Conservation (phyloP, 2,329 filamentous ascomycete genomes). For the Trichoderma oligosporum region DNA sequence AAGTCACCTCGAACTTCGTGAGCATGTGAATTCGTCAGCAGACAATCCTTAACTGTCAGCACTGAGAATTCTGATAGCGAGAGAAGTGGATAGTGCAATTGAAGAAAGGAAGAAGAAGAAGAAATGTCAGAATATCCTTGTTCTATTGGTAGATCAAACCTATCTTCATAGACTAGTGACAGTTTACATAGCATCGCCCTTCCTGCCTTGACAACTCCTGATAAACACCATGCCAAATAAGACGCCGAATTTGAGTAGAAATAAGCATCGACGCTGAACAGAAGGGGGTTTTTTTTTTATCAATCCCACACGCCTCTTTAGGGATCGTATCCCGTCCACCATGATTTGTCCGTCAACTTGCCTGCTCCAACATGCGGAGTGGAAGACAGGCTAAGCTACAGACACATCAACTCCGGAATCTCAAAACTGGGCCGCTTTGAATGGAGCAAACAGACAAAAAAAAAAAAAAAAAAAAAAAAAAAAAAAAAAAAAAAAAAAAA, state of each 20-base stretch:
- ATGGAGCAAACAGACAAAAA: no score
- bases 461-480: no score
- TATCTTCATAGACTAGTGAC: slow-evolving; percentile 23
- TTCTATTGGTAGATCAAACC: slow-evolving; percentile 24
- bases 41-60: not conserved
- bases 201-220: slow-evolving; percentile 29
- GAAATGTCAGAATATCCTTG: slow-evolving; percentile 15
- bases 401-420: slow-evolving; percentile 1
- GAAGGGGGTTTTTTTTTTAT: not conserved
- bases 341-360: not conserved
- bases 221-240: slow-evolving; percentile 33
- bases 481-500: no score
- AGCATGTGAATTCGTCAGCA: no score
- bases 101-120: not conserved
- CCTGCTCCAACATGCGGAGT: not conserved
- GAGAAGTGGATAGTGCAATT: not conserved
- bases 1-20: no score
- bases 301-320: not conserved
- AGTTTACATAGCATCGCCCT: slow-evolving; percentile 31
- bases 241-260: slow-evolving; percentile 25
- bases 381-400: slow-evolving; percentile 4
- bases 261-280: slow-evolving; percentile 20
- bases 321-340: not conserved
- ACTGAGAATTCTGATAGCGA: not conserved
- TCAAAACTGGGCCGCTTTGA: slow-evolving; percentile 16